Evolutionary conservation across 352 stramenopile species (phyloP).

Genomic region (Phytophthora fragariaefolia): DNA sequence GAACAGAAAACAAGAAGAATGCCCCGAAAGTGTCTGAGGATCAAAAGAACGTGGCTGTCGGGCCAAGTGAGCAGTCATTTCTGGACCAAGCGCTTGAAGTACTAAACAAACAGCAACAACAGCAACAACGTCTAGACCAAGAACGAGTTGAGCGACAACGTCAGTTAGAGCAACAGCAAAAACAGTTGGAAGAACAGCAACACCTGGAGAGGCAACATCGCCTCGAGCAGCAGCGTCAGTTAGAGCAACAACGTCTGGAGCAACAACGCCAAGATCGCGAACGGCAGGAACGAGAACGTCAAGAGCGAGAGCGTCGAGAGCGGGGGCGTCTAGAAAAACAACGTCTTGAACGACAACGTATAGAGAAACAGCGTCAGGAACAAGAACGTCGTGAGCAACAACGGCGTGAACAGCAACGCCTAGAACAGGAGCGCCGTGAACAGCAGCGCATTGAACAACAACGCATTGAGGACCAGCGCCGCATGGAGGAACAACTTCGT

Average conservation of each 20-base stretch:
- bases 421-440: constrained; percentile 34
- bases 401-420: constrained; percentile 34
- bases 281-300: constrained; percentile 31
- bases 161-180: constrained; percentile 37
- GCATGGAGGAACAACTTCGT: constrained; percentile 21
- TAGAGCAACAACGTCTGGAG: constrained; percentile 35
- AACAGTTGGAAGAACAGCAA: constrained; percentile 21
- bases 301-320: constrained; percentile 27
- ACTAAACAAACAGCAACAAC: constrained; percentile 48
- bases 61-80: constrained; percentile 41
- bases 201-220: constrained; percentile 31
- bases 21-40: not conserved
- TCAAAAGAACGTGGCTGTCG: constrained; percentile 9
- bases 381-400: constrained; percentile 44
- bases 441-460: constrained; percentile 43
- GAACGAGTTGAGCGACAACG: constrained; percentile 37
- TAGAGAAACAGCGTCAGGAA: constrained; percentile 32
- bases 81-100: constrained; percentile 55
- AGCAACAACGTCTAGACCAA: constrained; percentile 44
- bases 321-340: constrained; percentile 21
- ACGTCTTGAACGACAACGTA: constrained; percentile 44
- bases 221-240: constrained; percentile 29
- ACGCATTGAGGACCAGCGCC: constrained; percentile 31
- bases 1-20: constrained; percentile 11
- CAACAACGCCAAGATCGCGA: constrained; percentile 27